phyloP scores from a whole-genome alignment of 2,329 filamentous ascomycete species.

The Fusarium tanahbumbuense region DNA sequence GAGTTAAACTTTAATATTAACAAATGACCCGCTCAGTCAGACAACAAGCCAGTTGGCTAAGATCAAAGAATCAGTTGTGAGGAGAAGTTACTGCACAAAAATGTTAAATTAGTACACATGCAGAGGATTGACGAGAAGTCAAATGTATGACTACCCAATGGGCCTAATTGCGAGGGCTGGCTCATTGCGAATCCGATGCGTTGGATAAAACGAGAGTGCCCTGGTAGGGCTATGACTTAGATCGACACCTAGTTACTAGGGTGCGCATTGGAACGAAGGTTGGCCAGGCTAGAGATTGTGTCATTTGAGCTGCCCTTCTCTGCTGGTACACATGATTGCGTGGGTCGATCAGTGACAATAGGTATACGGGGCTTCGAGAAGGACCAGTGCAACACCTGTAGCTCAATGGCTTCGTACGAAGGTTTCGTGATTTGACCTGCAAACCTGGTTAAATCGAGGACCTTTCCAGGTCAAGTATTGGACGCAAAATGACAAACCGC shows the following conservation, averaged over 20 bases:
- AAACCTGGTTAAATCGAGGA: neutral
- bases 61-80: neutral
- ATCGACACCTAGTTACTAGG: slow-evolving; percentile 29
- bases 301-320: slow-evolving; percentile 14
- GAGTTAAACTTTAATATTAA: neutral
- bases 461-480: neutral
- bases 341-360: neutral
- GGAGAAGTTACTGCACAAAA: neutral
- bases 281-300: neutral
- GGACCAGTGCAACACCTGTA: neutral
- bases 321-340: slow-evolving; percentile 31
- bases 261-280: neutral
- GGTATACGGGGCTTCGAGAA: neutral
- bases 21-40: neutral
- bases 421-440: neutral
- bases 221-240: slow-evolving; percentile 29
- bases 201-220: slow-evolving; percentile 27
- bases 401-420: neutral
- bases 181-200: slow-evolving; percentile 19
- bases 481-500: neutral
- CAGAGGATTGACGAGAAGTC: neutral
- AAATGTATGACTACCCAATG: neutral
- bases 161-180: neutral
- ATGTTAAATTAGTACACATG: neutral
- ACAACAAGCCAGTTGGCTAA: neutral